These are phyloP conservation scores for Cercospora zeina DNA, from an alignment of 2,329 filamentous ascomycete species.

Conservation along the genomic window DNA sequence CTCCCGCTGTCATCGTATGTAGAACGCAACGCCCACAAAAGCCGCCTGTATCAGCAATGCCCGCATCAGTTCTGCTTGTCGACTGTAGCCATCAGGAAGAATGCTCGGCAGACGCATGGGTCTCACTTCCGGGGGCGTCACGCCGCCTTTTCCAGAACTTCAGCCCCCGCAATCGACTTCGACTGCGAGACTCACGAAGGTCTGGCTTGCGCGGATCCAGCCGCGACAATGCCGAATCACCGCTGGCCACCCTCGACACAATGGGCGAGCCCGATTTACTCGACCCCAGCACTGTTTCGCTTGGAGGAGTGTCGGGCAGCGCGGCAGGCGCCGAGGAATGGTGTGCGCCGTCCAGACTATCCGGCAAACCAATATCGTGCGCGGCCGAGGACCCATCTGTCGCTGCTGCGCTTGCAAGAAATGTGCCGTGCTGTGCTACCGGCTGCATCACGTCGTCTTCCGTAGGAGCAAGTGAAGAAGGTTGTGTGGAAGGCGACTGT, in stretches of 20 bases:
- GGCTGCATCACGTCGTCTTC: constrained; percentile 32
- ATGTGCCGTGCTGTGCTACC: constrained; percentile 12
- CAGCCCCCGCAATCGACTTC: constrained; percentile 40
- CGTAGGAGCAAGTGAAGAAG: constrained; percentile 38
- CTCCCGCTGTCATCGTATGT: constrained; percentile 7
- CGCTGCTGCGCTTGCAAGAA: constrained; percentile 19
- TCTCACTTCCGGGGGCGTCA: constrained; percentile 26
- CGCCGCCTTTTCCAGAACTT: constrained; percentile 43
- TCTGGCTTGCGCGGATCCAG: constrained; percentile 25
- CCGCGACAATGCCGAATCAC: constrained; percentile 26
- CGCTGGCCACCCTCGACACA: constrained; percentile 33
- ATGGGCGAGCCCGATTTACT: constrained; percentile 31
- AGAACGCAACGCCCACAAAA: constrained; percentile 3
- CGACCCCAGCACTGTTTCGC: constrained; percentile 18
- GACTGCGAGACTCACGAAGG: constrained; percentile 39
- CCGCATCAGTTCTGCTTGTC: background rate
- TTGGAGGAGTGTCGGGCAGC: constrained; percentile 29
- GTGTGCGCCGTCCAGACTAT: constrained; percentile 29
- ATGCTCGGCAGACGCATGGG: constrained; percentile 15
- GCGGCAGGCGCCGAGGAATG: constrained; percentile 29
- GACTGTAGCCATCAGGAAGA: constrained; percentile 14
- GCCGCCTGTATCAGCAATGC: background rate
- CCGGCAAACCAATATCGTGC: constrained; percentile 29
- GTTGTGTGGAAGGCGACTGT: constrained; percentile 39
- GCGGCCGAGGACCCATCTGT: constrained; percentile 28